A percentile compares a stretch with the other conserved stretches of the same genome.
These are phyloP conservation scores for Chlorella sp. DNA, from an alignment of 139 green algal species.

Conservation along the genomic window DNA sequence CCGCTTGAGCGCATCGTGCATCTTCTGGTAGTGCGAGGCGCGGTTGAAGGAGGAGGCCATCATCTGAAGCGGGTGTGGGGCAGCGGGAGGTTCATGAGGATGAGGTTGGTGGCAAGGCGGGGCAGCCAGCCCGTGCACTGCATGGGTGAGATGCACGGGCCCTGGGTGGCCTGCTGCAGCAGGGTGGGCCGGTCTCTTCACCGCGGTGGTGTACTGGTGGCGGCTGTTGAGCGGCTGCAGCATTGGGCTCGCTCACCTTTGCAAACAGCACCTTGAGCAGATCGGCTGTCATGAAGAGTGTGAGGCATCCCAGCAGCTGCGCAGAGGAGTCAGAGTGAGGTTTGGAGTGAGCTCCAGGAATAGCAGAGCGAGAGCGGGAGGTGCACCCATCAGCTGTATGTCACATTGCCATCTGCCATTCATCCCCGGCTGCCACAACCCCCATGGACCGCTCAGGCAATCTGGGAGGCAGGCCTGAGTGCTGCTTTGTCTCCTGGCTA, in stretches of 20 bases:
- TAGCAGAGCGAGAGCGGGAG: too few relatives aligned
- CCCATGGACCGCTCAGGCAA: not conserved
- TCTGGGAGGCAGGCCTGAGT: too few relatives aligned
- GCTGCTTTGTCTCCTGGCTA: too few relatives aligned
- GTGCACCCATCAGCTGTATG: not conserved
- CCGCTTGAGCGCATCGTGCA: slow-evolving; percentile 55
- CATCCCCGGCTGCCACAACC: too few relatives aligned
- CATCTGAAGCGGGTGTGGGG: not conserved
- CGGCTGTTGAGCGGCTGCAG: not conserved
- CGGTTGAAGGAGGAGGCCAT: slow-evolving; percentile 70
- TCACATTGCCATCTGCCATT: too few relatives aligned
- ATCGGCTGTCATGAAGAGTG: slow-evolving; percentile 71
- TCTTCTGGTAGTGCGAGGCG: slow-evolving; percentile 73
- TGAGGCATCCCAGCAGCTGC: slow-evolving; percentile 64
- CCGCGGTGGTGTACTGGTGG: too few relatives aligned
- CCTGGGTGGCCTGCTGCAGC: too few relatives aligned
- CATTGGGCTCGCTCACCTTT: slow-evolving; percentile 60
- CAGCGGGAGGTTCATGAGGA: too few relatives aligned
- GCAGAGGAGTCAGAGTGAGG: not conserved
- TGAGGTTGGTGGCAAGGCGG: too few relatives aligned
- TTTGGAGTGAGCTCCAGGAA: not conserved
- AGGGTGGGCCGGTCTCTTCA: too few relatives aligned
- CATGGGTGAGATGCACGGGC: too few relatives aligned
- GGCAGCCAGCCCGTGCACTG: too few relatives aligned
- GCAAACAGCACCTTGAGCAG: slow-evolving; percentile 74